Evolutionary conservation across 306 rosid species (phyloP), one percentile per base, ranked within the genome.

Genomic region (Cucurbita pepo): DNA sequence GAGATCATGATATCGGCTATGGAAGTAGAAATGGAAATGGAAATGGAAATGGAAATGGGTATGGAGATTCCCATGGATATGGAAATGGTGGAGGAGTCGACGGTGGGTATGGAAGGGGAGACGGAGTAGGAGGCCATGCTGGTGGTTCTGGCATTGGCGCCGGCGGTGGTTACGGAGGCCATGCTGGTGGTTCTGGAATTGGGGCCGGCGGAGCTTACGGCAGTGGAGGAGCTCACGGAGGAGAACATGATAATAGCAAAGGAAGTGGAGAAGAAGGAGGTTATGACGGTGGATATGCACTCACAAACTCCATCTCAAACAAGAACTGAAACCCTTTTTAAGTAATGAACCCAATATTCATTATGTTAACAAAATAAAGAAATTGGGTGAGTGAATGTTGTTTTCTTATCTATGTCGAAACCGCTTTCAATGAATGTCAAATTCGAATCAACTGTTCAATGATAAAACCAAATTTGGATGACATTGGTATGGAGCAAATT

Each of bases 271-370:
- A 75, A 63, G 89, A 84, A 0, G 92, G 86, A 3, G 88, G 92
- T 11, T 79, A 83, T 48, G 97, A 90, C 48, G 90, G 90, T 69
- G 71, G 71, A 19, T 86, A 88, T 82, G 78, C 76, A n/a, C 85
- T 25, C 38, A 22, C 22, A 56, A 56, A 56, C 3, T 22, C 62
- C n/a, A 56, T 56, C 62, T 56, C 38, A 10, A 56, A 56, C 1
- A 3, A 56, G 16, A 56, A 30, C 1, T 30, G 34, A 58, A 58
- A 25, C 8, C 18, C 41, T 12, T 25, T 13, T 0, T 30, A 58
- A 58, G 41, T 58, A 30, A 58, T 58, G 2, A 30, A 30, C 64
- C 43, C 64, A 58, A 30, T 13, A 9, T 11, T 21, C 10, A 2
- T 13, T 58, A 36, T 30, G 43, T 58, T 5, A 30, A 12, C 41